Conservation (phyloP, 2,329 filamentous ascomycete species). For the Beauveria bassiana region DNA sequence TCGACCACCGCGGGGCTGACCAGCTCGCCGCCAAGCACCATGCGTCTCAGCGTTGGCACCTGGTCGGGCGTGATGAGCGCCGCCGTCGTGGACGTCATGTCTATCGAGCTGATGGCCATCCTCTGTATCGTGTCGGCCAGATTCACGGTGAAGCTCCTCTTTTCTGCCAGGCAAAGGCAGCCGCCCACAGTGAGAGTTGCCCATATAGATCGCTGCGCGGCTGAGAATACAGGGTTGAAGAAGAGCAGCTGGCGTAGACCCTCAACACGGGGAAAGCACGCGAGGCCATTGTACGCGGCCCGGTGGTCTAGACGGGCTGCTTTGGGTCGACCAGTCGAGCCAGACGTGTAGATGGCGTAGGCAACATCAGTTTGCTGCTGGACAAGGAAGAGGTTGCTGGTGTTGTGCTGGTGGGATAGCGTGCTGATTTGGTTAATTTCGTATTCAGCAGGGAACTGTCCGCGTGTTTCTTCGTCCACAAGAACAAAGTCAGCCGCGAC, state of each 20-base stretch:
- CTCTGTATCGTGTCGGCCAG: constrained; percentile 7
- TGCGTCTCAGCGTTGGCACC: constrained; percentile 10
- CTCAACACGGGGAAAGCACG: background rate
- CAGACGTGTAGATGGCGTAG: background rate
- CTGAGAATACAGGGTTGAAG: background rate
- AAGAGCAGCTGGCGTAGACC: background rate
- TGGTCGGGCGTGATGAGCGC: constrained; percentile 7
- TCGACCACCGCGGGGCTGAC: background rate
- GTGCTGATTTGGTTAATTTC: background rate
- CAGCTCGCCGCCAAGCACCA: background rate
- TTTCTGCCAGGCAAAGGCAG: background rate
- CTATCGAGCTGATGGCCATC: constrained; percentile 14
- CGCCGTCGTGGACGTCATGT: constrained; percentile 17
- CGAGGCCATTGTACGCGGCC: background rate
- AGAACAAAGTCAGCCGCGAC: background rate
- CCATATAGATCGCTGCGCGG: background rate
- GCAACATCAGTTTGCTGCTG: background rate
- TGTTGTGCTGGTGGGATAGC: background rate
- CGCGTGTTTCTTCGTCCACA: background rate
- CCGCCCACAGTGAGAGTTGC: background rate
- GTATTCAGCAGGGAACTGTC: background rate
- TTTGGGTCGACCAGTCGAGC: background rate
- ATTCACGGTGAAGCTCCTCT: background rate
- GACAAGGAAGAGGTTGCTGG: background rate
- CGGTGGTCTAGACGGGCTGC: background rate